These are phyloP conservation scores for Trichoderma asperellum DNA, from an alignment of 2,329 filamentous ascomycete genomes.

Conservation along the genomic window DNA sequence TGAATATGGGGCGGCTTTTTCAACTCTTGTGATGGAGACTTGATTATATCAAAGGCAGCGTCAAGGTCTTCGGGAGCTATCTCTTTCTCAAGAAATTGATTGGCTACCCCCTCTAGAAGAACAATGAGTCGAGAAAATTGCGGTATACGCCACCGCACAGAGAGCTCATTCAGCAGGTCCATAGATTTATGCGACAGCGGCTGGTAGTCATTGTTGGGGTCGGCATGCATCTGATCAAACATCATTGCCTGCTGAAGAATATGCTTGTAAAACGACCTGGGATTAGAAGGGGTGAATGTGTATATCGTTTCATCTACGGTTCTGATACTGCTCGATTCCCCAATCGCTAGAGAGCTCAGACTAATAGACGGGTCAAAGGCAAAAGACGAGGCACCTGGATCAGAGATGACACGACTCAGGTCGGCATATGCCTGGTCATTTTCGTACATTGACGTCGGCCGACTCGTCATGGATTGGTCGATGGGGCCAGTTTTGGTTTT, in stretches of 20 bases:
- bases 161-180: conserved; percentile 83
- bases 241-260: conserved; percentile 77
- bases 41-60: conserved; percentile 79
- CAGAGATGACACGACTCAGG: conserved; percentile 56
- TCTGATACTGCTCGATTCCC: conserved; percentile 55
- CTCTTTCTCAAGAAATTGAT: conserved; percentile 84
- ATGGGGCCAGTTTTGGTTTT: conserved; percentile 68
- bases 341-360: conserved; percentile 67
- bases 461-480: conserved; percentile 61
- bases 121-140: conserved; percentile 78
- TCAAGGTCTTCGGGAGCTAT: conserved; percentile 82
- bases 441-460: conserved; percentile 49
- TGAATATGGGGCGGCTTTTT: conserved; percentile 65
- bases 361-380: conserved; percentile 69
- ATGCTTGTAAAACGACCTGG: conserved; percentile 80
- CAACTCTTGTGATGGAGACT: conserved; percentile 68
- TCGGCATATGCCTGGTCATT: conserved; percentile 59
- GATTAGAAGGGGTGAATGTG: conserved; percentile 86
- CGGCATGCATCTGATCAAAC: conserved; percentile 62
- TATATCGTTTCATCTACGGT: conserved; percentile 69
- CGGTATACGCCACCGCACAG: conserved; percentile 86
- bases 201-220: conserved; percentile 53
- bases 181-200: conserved; percentile 76
- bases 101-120: conserved; percentile 80
- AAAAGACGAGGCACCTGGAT: conserved; percentile 47